These are phyloP conservation scores for Helicosporidium sp. DNA, from an alignment of 139 green algal species.

Conservation along the genomic window DNA sequence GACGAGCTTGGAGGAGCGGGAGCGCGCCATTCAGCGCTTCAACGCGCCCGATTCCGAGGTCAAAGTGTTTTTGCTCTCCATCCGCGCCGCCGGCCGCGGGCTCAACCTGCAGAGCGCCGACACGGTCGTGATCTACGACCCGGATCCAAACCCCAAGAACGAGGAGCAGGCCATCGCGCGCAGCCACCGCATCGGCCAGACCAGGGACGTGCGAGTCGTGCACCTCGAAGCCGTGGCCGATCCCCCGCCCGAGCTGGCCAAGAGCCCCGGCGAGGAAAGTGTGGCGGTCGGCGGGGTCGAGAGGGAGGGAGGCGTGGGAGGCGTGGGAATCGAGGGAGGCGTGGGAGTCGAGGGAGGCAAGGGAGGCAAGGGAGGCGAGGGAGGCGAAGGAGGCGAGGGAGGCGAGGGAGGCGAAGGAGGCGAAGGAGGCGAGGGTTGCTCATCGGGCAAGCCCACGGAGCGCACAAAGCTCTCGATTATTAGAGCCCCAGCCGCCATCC, in stretches of 20 bases:
- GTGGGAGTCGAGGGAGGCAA: neutral
- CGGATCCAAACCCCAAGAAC: conserved; percentile 97
- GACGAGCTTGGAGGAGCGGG: conserved; percentile 35
- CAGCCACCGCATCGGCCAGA: conserved; percentile 86
- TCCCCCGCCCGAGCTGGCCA: conserved; percentile 12
- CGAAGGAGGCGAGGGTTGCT: too few species aligned
- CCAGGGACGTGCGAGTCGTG: conserved; percentile 69
- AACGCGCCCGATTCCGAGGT: conserved; percentile 52
- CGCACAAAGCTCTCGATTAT: too few species aligned
- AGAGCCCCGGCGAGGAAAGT: too few species aligned
- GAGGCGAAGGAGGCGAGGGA: too few species aligned
- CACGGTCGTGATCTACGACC: conserved; percentile 96
- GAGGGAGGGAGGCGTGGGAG: too few species aligned
- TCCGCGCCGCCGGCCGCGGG: conserved; percentile 73
- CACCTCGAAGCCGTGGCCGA: conserved; percentile 78
- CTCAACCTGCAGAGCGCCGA: conserved; percentile 90
- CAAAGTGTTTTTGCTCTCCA: conserved; percentile 94
- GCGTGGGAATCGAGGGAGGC: neutral
- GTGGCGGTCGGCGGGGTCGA: too few species aligned
- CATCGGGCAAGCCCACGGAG: too few species aligned
- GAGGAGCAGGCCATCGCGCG: conserved; percentile 95
- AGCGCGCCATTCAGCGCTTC: conserved; percentile 76
- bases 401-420: too few species aligned
- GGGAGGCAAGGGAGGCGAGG: too few species aligned
- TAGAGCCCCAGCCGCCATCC: too few species aligned